These are phyloP conservation scores for Arabidopsis hybrid DNA, from an alignment of 441 rosid species.

Conservation along the genomic window DNA sequence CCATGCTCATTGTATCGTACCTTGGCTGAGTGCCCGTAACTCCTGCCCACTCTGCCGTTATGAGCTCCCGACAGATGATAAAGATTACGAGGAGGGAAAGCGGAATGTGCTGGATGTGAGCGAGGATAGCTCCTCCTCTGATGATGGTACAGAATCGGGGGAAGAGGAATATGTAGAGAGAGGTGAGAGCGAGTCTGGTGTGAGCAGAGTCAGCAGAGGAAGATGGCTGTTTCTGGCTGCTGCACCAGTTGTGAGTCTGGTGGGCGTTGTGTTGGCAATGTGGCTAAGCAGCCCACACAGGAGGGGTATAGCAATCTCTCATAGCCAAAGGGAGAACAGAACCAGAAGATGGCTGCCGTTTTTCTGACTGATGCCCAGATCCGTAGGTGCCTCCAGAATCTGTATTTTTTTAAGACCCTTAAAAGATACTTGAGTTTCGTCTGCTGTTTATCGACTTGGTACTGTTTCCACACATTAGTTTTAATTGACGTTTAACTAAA, in stretches of 20 bases:
- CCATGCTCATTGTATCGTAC: conserved; percentile 80
- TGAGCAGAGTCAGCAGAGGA: conserved; percentile 41
- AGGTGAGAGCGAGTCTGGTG: conserved; percentile 32
- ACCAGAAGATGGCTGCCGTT: conserved; percentile 88
- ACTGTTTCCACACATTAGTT: conserved; percentile 31
- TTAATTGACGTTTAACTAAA: conserved; percentile 16
- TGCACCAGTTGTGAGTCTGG: conserved; percentile 82
- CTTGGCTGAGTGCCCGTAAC: conserved; percentile 85
- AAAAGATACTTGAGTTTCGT: conserved; percentile 12
- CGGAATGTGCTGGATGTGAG: conserved; percentile 46
- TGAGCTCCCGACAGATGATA: conserved; percentile 92
- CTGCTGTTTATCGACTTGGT: conserved; percentile 24
- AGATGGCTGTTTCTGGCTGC: conserved; percentile 70
- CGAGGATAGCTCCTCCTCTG: conserved; percentile 55
- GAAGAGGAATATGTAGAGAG: conserved; percentile 46
- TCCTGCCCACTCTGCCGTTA: conserved; percentile 94
- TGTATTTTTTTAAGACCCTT: background rate
- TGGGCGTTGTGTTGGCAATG: conserved; percentile 74
- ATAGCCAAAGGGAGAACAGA: conserved; percentile 58
- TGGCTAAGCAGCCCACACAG: conserved; percentile 76
- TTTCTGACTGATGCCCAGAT: conserved; percentile 48
- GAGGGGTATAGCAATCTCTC: conserved; percentile 48
- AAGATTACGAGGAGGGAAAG: conserved; percentile 80
- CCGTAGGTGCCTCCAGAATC: conserved; percentile 8
- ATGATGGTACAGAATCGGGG: conserved; percentile 56